Conservation (phyloP, 352 stramenopile genomes). For the Phytophthora boehmeriae region DNA sequence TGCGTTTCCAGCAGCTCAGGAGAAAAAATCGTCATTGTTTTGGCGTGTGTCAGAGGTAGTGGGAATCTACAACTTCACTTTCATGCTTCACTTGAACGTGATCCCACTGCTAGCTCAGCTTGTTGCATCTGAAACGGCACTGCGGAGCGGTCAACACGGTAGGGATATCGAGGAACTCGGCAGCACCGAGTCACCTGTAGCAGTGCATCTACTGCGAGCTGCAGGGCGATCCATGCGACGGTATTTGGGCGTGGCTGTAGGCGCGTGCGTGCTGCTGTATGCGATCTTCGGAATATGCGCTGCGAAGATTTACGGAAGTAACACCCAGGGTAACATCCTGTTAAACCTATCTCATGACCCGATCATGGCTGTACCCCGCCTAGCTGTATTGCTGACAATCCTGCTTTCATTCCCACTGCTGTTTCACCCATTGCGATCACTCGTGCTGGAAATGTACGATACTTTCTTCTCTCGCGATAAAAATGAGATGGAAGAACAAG, state of each 20-base stretch:
- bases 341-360: slow-evolving; percentile 75
- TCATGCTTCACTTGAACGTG: slow-evolving; percentile 85
- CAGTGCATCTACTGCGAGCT: slow-evolving; percentile 22
- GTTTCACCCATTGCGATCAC: slow-evolving; percentile 69
- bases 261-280: slow-evolving; percentile 62
- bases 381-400: slow-evolving; percentile 75
- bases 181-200: slow-evolving; percentile 15
- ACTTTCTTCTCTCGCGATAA: slow-evolving; percentile 20
- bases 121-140: slow-evolving; percentile 33
- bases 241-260: slow-evolving; percentile 51
- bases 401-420: slow-evolving; percentile 78
- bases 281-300: slow-evolving; percentile 67
- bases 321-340: slow-evolving; percentile 77
- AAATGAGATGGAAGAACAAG: slow-evolving; percentile 9
- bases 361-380: slow-evolving; percentile 72
- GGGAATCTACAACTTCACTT: slow-evolving; percentile 87
- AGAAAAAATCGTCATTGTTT: slow-evolving; percentile 32
- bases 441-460: slow-evolving; percentile 66
- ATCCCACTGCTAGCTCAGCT: slow-evolving; percentile 72
- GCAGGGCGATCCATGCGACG: slow-evolving; percentile 46
- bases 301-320: slow-evolving; percentile 59
- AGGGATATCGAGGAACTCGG: slow-evolving; percentile 13
- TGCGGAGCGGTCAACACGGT: slow-evolving; percentile 9
- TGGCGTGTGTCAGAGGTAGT: slow-evolving; percentile 63
- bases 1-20: neutral